phyloP scores from a whole-genome alignment of 495 filamentous ascomycete species.

The Penicillium odoratum region DNA sequence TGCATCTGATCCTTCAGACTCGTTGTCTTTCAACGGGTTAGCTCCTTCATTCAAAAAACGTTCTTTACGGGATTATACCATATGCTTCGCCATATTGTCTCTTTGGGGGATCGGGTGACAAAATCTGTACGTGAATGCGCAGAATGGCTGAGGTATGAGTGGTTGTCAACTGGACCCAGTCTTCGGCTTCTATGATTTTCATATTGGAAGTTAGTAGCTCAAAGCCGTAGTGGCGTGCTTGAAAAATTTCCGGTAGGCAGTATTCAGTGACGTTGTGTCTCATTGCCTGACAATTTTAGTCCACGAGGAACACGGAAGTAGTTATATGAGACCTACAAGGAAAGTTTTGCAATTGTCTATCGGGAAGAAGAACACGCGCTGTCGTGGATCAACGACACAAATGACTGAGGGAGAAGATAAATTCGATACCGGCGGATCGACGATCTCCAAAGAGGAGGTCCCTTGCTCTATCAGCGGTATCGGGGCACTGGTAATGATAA shows the following conservation, averaged over 20 bases:
- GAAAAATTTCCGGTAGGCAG: background rate
- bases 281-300: background rate
- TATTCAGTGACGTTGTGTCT: background rate
- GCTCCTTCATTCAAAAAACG: too few relatives aligned
- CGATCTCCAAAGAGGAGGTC: background rate
- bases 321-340: background rate
- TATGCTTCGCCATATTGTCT: too few relatives aligned
- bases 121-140: background rate
- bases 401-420: background rate
- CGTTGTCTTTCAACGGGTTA: background rate
- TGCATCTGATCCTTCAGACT: background rate
- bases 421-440: background rate
- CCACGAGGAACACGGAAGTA: background rate
- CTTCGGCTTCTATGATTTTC: background rate
- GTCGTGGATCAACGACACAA: slow-evolving; percentile 1
- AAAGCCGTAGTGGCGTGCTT: background rate
- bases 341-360: slow-evolving; percentile 1
- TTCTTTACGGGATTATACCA: too few relatives aligned
- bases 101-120: background rate
- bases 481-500: slow-evolving; percentile 3
- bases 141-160: background rate
- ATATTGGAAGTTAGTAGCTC: background rate
- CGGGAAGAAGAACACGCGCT: background rate
- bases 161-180: background rate
- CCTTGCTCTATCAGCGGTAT: background rate